Percentiles rank a stretch among this genome's conserved stretches.
phyloP scores from a whole-genome alignment of 495 filamentous ascomycete species.

The Oidiodendron maius region DNA sequence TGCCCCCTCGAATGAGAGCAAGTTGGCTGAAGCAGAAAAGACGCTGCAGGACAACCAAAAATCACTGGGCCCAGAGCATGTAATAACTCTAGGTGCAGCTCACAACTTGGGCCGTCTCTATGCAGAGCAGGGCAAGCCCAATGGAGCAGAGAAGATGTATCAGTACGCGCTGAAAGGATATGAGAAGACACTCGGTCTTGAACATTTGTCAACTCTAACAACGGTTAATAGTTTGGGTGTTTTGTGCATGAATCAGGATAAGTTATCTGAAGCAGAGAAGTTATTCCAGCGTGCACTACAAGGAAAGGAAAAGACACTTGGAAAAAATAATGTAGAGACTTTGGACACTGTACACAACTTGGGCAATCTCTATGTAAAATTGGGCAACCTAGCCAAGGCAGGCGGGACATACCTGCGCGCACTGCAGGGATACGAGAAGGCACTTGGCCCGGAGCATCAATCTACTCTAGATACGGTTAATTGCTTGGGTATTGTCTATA shows the following conservation, averaged over 20 bases:
- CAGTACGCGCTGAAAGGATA: conserved; percentile 21
- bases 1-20: conserved; percentile 21
- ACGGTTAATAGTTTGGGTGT: conserved; percentile 19
- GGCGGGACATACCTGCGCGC: conserved; percentile 27
- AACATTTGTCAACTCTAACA: conserved; percentile 31
- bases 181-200: conserved; percentile 29
- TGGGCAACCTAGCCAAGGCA: conserved; percentile 19
- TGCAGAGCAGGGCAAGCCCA: conserved; percentile 15
- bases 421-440: conserved; percentile 29
- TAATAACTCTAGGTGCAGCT: conserved; percentile 22
- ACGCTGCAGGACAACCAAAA: conserved; percentile 32
- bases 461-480: conserved; percentile 26
- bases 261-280: conserved; percentile 24
- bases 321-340: conserved; percentile 1
- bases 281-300: conserved; percentile 27
- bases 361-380: conserved; percentile 23
- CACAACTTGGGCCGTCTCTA: conserved; percentile 10
- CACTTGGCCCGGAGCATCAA: conserved; percentile 29
- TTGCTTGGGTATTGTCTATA: conserved; percentile 22
- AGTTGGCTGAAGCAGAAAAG: conserved; percentile 23
- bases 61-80: conserved; percentile 27
- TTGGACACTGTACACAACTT: conserved; percentile 21
- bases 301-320: conserved; percentile 30
- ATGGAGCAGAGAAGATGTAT: neutral
- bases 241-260: conserved; percentile 23